Evolutionary conservation across 768 basidiomycete genomes (phyloP).

Genomic region (Gautieria morchelliformis): DNA sequence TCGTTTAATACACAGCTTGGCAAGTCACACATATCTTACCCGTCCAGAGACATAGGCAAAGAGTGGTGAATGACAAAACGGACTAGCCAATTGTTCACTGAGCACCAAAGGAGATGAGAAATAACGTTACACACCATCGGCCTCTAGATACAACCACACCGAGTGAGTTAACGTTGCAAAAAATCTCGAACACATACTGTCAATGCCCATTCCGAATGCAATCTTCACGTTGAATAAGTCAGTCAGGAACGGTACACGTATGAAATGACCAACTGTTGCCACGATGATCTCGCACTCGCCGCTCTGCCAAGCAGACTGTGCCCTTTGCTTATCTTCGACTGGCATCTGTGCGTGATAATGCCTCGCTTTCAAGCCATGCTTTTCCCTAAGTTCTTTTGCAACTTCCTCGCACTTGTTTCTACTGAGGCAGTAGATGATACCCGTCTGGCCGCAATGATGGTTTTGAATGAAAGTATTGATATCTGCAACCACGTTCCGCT

Average conservation of each 20-base stretch:
- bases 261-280: constrained; percentile 61
- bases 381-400: constrained; percentile 54
- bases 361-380: constrained; percentile 47
- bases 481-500: constrained; percentile 35
- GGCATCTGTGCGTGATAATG: constrained; percentile 84
- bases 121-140: constrained; percentile 16
- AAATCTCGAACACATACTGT: constrained; percentile 35
- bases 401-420: constrained; percentile 72
- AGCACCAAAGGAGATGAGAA: not conserved
- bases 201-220: constrained; percentile 97
- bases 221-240: constrained; percentile 37
- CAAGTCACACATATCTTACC: constrained; percentile 33
- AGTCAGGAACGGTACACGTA: not conserved
- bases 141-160: not conserved
- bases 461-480: constrained; percentile 62
- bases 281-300: constrained; percentile 75
- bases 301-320: constrained; percentile 66
- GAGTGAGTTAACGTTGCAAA: not conserved
- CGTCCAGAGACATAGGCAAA: constrained; percentile 76
- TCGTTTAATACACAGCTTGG: constrained; percentile 7
- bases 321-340: constrained; percentile 47
- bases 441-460: constrained; percentile 48
- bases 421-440: constrained; percentile 79
- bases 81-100: constrained; percentile 35
- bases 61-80: constrained; percentile 88